Base-by-base conservation (phyloP, 1,284 basidiomycete genomes). In the Moniliella sp. region DNA sequence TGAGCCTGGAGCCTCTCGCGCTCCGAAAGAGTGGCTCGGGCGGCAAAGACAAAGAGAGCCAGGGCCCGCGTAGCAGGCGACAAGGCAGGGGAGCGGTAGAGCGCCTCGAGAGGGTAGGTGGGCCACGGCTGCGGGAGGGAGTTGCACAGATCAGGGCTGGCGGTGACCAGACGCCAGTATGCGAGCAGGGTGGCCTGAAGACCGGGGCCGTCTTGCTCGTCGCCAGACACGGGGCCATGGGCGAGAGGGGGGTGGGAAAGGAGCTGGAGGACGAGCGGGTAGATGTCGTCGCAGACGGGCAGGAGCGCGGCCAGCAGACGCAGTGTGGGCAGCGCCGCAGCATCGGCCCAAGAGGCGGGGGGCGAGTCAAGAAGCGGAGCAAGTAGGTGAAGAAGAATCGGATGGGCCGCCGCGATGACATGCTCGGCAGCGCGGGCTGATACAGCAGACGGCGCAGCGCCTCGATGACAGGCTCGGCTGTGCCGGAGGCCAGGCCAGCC, bases 241-340 rank as follows among this genome's bases (percentile, higher is more conserved):
- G 12, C 16, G 30, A 27, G 34, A 11, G 25, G 1, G 29, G 31
- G 25, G 34, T 37, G 21, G 16, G 31, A 9, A 33, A 32, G 34
- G 32, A 30, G 12, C 30, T 30, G 10, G 18, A 15, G 28, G 2
- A 44, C 51, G 25, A 19, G 52, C 52, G 50, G 48, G 30, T 53
- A 46, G 8, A 52, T 29, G 14, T 53, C 48, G 4, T 54, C 44
- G 27, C 48, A 52, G 14, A 48, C 34, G 18, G 37, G 34, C 12
- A 62, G 31, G 1, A 61, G 36, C 4, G 36, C 32, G 1, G 46
- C 45, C 13, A 61, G 25, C 2, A 50, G 48, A 18, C 27, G 27
- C 16, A 38, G 46, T 18, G 48, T 43, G 19, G 34, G 33, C 28
- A 37, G 38, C 15, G 40, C 37, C 12, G 36, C 36, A 1, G 30